Conservation (phyloP, 2,329 filamentous ascomycete species). For the Diaporthe destruens region DNA sequence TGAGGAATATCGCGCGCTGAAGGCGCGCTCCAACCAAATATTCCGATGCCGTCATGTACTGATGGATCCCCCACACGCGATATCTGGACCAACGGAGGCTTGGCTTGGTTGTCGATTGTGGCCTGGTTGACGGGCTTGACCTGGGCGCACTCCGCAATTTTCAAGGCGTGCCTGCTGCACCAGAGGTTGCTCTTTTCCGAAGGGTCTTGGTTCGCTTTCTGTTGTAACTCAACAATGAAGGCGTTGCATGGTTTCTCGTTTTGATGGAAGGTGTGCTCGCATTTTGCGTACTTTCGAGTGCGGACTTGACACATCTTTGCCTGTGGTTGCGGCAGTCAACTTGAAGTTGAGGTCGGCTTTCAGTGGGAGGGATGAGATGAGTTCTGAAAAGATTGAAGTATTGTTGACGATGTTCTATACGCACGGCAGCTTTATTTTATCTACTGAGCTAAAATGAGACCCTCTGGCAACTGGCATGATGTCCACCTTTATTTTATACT, state of each 20-base stretch:
- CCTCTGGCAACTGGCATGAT: neutral
- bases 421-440: neutral
- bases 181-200: too few species aligned
- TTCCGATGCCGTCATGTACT: too few species aligned
- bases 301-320: conserved; percentile 1
- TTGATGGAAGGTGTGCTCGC: neutral
- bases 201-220: too few species aligned
- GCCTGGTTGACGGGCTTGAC: too few species aligned
- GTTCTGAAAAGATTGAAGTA: neutral
- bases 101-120: too few species aligned
- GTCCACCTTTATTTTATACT: neutral
- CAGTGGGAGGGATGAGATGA: neutral
- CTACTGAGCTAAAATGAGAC: neutral
- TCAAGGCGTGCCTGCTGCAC: too few species aligned
- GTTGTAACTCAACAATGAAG: neutral
- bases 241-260: neutral
- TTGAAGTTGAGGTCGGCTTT: neutral
- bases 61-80: too few species aligned
- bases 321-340: neutral
- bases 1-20: too few species aligned
- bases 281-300: too few species aligned
- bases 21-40: too few species aligned
- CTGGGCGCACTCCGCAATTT: too few species aligned
- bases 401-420: neutral
- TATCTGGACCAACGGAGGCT: too few species aligned